Conservation (phyloP, 2,329 filamentous ascomycete genomes). For the Golovinomyces cichoracearum region DNA sequence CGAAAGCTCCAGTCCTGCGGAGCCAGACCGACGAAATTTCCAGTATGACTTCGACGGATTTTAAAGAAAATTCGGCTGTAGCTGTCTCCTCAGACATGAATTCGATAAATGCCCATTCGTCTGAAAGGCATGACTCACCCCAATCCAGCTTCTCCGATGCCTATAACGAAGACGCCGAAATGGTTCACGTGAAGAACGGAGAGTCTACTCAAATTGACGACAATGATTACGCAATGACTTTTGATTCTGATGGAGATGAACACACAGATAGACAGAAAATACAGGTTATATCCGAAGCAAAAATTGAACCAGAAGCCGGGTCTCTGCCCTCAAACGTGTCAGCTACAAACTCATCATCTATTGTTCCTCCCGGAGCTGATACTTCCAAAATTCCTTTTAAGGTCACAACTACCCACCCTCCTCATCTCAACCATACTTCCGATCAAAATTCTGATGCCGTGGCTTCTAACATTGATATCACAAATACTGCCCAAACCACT, state of each 20-base stretch:
- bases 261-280: constrained; percentile 14
- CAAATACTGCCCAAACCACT: constrained; percentile 1
- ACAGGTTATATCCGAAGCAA: constrained; percentile 7
- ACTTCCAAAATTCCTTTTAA: constrained; percentile 4
- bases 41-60: constrained; percentile 37
- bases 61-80: constrained; percentile 15
- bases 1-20: constrained; percentile 42
- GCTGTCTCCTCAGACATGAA: constrained; percentile 5
- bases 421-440: constrained; percentile 7
- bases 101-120: neutral
- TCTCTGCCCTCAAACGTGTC: constrained; percentile 8
- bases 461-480: constrained; percentile 1
- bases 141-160: constrained; percentile 15
- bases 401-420: constrained; percentile 3
- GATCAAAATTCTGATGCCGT: neutral
- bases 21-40: constrained; percentile 45
- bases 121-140: constrained; percentile 7
- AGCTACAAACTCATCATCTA: constrained; percentile 5
- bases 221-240: constrained; percentile 17
- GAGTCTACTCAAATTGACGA: constrained; percentile 8
- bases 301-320: constrained; percentile 9
- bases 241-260: constrained; percentile 16
- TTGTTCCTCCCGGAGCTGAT: neutral
- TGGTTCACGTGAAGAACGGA: constrained; percentile 5
- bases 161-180: constrained; percentile 13